These are phyloP conservation scores for Purshia tridentata DNA, from an alignment of 306 rosid species.

Conservation along the genomic window DNA sequence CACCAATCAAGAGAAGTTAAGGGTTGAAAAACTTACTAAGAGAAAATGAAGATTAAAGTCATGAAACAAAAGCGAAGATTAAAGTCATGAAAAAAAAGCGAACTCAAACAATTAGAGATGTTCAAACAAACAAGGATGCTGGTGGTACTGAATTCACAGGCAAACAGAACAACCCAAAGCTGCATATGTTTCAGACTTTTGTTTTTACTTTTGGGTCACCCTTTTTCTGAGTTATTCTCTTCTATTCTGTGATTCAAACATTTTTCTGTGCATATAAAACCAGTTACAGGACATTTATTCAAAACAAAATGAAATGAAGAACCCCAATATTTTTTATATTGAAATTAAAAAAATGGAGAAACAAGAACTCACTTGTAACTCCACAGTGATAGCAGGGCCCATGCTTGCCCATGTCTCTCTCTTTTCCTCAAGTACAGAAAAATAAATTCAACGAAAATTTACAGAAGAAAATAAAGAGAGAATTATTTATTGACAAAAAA, in stretches of 20 bases:
- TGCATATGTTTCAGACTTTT: constrained; percentile 17
- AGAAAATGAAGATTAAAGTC: not conserved
- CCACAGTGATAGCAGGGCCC: constrained; percentile 99
- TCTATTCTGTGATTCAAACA: constrained; percentile 31
- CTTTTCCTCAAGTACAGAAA: constrained; percentile 48
- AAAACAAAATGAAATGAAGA: constrained; percentile 22
- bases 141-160: constrained; percentile 29
- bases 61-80: constrained; percentile 30
- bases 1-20: constrained; percentile 13
- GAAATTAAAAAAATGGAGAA: constrained; percentile 45
- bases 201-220: constrained; percentile 24
- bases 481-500: constrained; percentile 24
- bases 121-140: constrained; percentile 29
- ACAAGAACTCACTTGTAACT: constrained; percentile 99
- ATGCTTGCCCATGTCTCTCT: constrained; percentile 86
- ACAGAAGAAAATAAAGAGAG: constrained; percentile 20
- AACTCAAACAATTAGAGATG: constrained; percentile 36
- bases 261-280: constrained; percentile 22
- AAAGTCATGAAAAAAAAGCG: constrained; percentile 32
- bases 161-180: constrained; percentile 32
- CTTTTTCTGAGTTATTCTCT: constrained; percentile 25
- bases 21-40: not conserved
- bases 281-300: constrained; percentile 24
- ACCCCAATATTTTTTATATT: constrained; percentile 17
- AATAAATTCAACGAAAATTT: constrained; percentile 41